Evolutionary conservation across 139 green algal species (phyloP).

Genomic region (Auxenochlorella pyrenoidosa): DNA sequence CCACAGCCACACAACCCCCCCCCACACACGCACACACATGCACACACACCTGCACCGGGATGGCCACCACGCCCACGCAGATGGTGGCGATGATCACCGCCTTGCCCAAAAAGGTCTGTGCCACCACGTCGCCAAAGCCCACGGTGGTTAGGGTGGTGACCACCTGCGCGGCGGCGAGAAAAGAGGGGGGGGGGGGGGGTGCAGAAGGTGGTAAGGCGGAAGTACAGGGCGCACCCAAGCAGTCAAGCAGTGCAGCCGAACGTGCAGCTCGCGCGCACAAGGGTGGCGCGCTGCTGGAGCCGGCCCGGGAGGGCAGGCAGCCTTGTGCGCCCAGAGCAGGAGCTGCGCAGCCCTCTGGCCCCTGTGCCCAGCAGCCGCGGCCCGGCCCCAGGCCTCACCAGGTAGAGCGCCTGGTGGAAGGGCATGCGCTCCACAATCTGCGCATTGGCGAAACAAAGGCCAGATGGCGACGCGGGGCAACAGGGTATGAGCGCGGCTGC

Average conservation of each 20-base stretch:
- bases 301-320: no score
- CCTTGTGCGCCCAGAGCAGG: no score
- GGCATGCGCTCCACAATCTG: conserved; percentile 75
- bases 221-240: neutral
- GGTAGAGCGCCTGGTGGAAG: conserved; percentile 87
- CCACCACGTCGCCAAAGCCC: conserved; percentile 81
- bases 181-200: no score
- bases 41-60: conserved; percentile 66
- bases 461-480: no score
- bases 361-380: no score
- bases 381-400: conserved; percentile 54
- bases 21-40: neutral
- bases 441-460: neutral
- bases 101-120: conserved; percentile 55
- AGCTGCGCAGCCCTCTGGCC: no score
- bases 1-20: no score
- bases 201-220: neutral
- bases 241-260: no score
- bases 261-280: no score
- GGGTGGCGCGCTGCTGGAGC: no score
- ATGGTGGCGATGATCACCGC: conserved; percentile 79
- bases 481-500: no score
- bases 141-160: conserved; percentile 51
- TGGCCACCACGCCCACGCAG: conserved; percentile 79
- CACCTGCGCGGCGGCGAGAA: neutral